Conservation (phyloP, 73 alveolate species). For the Stentor coeruleus region DNA sequence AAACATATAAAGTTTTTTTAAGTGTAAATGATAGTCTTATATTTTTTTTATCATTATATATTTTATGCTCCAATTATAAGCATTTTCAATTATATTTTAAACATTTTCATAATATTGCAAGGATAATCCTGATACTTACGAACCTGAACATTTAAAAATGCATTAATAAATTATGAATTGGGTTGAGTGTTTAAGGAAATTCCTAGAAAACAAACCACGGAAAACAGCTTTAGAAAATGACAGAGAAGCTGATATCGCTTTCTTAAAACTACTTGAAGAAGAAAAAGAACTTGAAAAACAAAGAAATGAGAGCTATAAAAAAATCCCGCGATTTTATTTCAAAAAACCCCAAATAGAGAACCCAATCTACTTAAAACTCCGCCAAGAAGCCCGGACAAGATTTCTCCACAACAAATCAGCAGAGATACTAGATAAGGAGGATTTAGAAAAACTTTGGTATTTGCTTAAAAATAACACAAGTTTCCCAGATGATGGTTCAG, state of each 20-base stretch:
- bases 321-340: slow-evolving; percentile 85
- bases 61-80: no score
- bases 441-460: slow-evolving; percentile 85
- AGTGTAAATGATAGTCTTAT: no score
- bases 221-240: slow-evolving; percentile 69
- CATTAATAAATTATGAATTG: slow-evolving; percentile 42
- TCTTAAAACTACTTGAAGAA: slow-evolving; percentile 75
- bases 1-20: no score
- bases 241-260: slow-evolving; percentile 75
- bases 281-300: slow-evolving; percentile 74
- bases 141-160: no score
- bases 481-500: slow-evolving; percentile 90
- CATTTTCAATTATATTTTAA: no score
- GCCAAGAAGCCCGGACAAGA: slow-evolving; percentile 91
- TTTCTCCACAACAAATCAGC: slow-evolving; percentile 88
- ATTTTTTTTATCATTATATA: no score
- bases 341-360: slow-evolving; percentile 73
- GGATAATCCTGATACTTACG: no score
- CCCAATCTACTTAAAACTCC: slow-evolving; percentile 76
- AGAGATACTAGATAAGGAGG: slow-evolving; percentile 87
- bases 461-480: slow-evolving; percentile 74
- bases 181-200: slow-evolving; percentile 42
- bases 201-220: slow-evolving; percentile 51
- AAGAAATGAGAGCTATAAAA: slow-evolving; percentile 67
- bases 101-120: no score